Base-by-base conservation (phyloP, 495 filamentous ascomycete genomes). In the Annulohypoxylon maeteangense region DNA sequence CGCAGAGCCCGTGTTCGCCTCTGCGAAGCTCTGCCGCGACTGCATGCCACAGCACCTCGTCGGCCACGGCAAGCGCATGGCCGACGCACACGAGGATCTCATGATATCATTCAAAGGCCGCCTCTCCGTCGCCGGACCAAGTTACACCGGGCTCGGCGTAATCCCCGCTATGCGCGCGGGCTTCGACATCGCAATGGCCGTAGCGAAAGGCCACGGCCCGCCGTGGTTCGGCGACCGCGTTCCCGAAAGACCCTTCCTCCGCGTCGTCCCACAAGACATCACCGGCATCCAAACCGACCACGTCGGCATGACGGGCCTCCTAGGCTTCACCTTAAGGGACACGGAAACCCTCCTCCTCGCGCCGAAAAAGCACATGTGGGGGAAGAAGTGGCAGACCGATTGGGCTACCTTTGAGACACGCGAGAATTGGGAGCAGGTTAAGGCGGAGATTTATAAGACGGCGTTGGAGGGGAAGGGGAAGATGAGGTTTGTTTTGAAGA, bases 41-140 rank as follows among this genome's bases (percentile, higher is more conserved):
- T 97, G 94, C 74, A 93, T 99, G 44, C 95, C 95, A 4, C 95
- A 98, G 78, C 97, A 96, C 73, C 84, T 81, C 0, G 90, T 97
- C 1, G 92, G 92, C 18, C 94, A 98, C 80, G 73, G 87, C 31
- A 68, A 76, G 4, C 85, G 88, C 58, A 90, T 97, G 87, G 76
- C 72, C 18, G 75, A 75, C 10, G 86, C 90, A 3, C 86, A 90
- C 66, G 34, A 73, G 14, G 80, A 89, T 48, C 77, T 96, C 5
- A 75, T 80, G 48, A 22, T 64, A 1, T 81, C 83, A 10, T 98
- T 91, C 74, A 65, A 83, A 1, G 88, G 90, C 7, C 83, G 84
- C 32, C 79, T 99, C 16, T 83, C 86, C 29, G 90, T 98, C 11
- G 93, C 91, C 0, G 96, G 95, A 5, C 90, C 85, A 60, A 94